Conservation (phyloP, 208 protist genomes). For the Crithidia sp. region DNA sequence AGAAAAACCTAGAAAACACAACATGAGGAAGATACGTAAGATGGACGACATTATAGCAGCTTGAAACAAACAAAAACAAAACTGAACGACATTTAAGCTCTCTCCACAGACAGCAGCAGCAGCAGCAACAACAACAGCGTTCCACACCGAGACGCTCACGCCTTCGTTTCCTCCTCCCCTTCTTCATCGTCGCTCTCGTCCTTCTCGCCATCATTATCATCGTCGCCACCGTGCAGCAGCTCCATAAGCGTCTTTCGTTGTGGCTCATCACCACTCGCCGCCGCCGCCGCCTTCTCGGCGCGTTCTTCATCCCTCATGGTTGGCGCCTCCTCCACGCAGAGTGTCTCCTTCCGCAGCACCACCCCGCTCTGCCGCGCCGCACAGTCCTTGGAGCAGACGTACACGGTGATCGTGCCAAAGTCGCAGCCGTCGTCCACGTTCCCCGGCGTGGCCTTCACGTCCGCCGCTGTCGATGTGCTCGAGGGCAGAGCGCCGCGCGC, state of each 20-base stretch:
- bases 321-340: conserved; percentile 67
- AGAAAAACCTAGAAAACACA: too few species aligned
- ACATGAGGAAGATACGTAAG: too few species aligned
- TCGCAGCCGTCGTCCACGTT: conserved; percentile 73
- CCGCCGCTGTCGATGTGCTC: not conserved
- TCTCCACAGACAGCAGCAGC: too few species aligned
- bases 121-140: too few species aligned
- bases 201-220: not conserved
- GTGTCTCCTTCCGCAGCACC: conserved; percentile 58
- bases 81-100: too few species aligned
- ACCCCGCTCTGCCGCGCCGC: conserved; percentile 42
- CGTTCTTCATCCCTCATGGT: conserved; percentile 35
- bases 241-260: conserved; percentile 24
- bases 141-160: not conserved
- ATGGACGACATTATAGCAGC: too few species aligned
- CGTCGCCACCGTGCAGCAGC: conserved; percentile 23
- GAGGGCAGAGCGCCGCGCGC: not conserved
- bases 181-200: not conserved
- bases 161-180: conserved; percentile 1
- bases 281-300: conserved; percentile 23
- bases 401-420: conserved; percentile 82
- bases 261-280: conserved; percentile 1
- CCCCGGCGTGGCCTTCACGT: not conserved
- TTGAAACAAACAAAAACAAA: too few species aligned
- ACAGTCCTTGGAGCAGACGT: conserved; percentile 71